Evolutionary conservation across 768 basidiomycete species (phyloP).

Genomic region (Lyophyllum decastes): DNA sequence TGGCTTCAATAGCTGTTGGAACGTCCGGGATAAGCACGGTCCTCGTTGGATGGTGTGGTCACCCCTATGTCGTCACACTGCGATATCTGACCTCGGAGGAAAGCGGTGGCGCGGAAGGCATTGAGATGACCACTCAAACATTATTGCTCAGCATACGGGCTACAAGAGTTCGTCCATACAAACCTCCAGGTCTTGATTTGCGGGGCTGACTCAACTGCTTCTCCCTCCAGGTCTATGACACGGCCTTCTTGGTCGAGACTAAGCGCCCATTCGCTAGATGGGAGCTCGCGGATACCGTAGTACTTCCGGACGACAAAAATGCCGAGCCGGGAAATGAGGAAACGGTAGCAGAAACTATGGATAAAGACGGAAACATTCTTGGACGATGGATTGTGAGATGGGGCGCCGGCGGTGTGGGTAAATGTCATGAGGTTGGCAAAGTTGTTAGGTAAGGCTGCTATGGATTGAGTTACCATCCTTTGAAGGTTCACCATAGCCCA

Average conservation of each 20-base stretch:
- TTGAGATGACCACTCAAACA: conserved; percentile 73
- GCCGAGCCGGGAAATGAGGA: conserved; percentile 57
- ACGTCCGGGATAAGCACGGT: conserved; percentile 76
- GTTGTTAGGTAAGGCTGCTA: conserved; percentile 53
- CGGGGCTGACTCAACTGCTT: not conserved
- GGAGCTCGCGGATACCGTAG: conserved; percentile 65
- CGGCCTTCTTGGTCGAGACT: conserved; percentile 67
- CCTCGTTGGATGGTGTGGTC: conserved; percentile 69
- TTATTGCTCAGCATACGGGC: conserved; percentile 58
- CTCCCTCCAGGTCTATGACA: conserved; percentile 59
- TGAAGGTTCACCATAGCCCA: not conserved
- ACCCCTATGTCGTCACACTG: conserved; percentile 72
- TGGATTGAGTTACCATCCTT: not conserved
- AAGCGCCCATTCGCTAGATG: conserved; percentile 76
- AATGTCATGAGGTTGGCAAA: conserved; percentile 62
- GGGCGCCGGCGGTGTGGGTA: conserved; percentile 65
- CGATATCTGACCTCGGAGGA: conserved; percentile 49
- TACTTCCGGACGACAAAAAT: conserved; percentile 41
- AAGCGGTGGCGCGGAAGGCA: conserved; percentile 45
- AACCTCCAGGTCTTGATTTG: not conserved
- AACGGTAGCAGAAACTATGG: conserved; percentile 77
- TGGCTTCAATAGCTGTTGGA: conserved; percentile 69
- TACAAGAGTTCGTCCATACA: conserved; percentile 50
- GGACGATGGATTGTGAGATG: conserved; percentile 83
- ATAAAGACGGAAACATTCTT: conserved; percentile 56